Conservation (phyloP, 306 rosid genomes). For the Cicer yamashitae region DNA sequence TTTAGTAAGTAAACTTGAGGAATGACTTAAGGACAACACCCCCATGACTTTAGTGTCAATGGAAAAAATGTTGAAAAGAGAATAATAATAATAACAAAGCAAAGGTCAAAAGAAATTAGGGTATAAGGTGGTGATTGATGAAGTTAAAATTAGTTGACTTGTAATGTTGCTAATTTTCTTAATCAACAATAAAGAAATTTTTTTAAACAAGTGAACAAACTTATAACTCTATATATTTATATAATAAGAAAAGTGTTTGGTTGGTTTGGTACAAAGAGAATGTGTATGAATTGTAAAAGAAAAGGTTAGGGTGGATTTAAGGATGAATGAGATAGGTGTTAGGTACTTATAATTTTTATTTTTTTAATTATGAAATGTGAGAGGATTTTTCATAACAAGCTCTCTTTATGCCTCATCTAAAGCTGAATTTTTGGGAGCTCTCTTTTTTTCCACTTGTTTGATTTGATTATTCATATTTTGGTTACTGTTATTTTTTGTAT, state of each 20-base stretch:
- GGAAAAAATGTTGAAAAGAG: slow-evolving; percentile 19
- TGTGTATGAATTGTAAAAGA: slow-evolving; percentile 39
- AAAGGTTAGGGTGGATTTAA: slow-evolving; percentile 60
- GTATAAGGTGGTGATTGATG: slow-evolving; percentile 40
- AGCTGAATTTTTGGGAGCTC: slow-evolving; percentile 65
- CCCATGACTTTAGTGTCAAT: slow-evolving; percentile 58
- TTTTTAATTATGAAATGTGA: slow-evolving; percentile 38
- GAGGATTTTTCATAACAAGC: slow-evolving; percentile 45
- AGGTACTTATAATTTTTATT: slow-evolving; percentile 56
- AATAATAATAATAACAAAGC: slow-evolving; percentile 34
- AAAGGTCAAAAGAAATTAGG: slow-evolving; percentile 14
- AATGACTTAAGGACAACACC: slow-evolving; percentile 59
- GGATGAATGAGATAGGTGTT: slow-evolving; percentile 69
- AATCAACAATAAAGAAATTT: slow-evolving; percentile 40
- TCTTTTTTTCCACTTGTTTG: slow-evolving; percentile 47
- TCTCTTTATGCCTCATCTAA: slow-evolving; percentile 62
- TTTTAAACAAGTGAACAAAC: slow-evolving; percentile 68
- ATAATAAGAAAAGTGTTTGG: slow-evolving; percentile 20
- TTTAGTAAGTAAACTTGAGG: slow-evolving; percentile 50
- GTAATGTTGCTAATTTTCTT: slow-evolving; percentile 57
- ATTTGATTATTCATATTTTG: slow-evolving; percentile 48
- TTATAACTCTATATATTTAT: slow-evolving; percentile 42
- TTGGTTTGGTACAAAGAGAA: slow-evolving; percentile 58
- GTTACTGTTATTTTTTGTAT: slow-evolving; percentile 28
- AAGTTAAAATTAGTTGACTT: slow-evolving; percentile 56